phyloP scores from a whole-genome alignment of 2,329 filamentous ascomycete species.

The Botrytis fabae region DNA sequence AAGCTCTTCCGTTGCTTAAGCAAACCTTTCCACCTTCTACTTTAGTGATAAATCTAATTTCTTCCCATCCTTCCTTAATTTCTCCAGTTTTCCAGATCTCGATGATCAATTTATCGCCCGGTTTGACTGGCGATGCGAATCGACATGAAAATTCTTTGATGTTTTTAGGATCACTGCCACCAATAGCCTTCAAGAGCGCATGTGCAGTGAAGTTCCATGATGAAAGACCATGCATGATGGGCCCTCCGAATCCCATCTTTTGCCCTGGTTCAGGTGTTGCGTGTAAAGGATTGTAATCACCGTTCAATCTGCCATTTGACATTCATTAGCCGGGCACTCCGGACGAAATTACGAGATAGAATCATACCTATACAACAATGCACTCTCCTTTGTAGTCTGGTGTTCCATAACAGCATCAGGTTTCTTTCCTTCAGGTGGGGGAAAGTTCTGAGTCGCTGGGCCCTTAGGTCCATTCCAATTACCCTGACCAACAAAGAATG shows the following conservation, averaged over 20 bases:
- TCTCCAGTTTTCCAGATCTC: slow-evolving; percentile 79
- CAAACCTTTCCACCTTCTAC: slow-evolving; percentile 82
- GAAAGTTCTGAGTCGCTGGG: slow-evolving; percentile 74
- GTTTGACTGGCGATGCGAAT: slow-evolving; percentile 81
- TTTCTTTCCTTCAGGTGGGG: slow-evolving; percentile 68
- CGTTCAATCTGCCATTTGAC: slow-evolving; percentile 67
- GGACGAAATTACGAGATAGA: background rate
- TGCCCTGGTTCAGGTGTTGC: slow-evolving; percentile 80
- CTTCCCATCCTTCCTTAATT: slow-evolving; percentile 70
- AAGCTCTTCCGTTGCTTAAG: slow-evolving; percentile 80
- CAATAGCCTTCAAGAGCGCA: slow-evolving; percentile 69
- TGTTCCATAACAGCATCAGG: slow-evolving; percentile 71
- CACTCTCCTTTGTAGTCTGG: slow-evolving; percentile 70
- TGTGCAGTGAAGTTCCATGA: slow-evolving; percentile 81
- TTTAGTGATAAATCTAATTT: slow-evolving; percentile 76
- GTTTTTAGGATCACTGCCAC: slow-evolving; percentile 75
- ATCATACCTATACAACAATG: slow-evolving; percentile 67
- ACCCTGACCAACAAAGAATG: slow-evolving; percentile 69
- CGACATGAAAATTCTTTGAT: slow-evolving; percentile 86
- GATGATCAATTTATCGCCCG: slow-evolving; percentile 77
- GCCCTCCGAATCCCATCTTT: slow-evolving; percentile 88
- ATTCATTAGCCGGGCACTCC: slow-evolving; percentile 29
- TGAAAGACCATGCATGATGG: slow-evolving; percentile 87
- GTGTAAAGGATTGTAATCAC: slow-evolving; percentile 93
- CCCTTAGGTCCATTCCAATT: slow-evolving; percentile 90